Base-by-base conservation (phyloP, 176 grass and related monocot genomes). In the Cenchrus americanus region DNA sequence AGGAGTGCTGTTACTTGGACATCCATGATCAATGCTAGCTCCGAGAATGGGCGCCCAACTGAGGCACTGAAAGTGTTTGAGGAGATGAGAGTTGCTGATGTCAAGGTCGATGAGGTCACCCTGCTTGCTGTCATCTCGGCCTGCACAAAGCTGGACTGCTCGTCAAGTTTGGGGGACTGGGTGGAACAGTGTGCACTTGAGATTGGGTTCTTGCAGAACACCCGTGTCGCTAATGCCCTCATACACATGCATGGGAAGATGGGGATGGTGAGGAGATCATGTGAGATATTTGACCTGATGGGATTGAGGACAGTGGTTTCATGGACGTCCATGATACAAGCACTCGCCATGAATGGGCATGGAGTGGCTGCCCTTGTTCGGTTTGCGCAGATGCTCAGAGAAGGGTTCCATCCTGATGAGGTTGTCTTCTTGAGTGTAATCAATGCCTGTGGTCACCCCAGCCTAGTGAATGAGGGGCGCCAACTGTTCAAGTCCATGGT, bases 231-330 rank as follows among this genome's bases (percentile, higher is more conserved):
- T 14, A 91, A 94, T 72, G 87, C 87, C 0, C 87, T 94, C 68
- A 85, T 94, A 42, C 63, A 94, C 59, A 85, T 94, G 86, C 83
- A 94, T 54, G 79, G 86, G 47, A 91, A 85, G 79, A 66, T 72
- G 51, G 92, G 89, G 9, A 82, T 34, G 53, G 63, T 94, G 44
- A 80, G 41, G 61, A 94, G 34, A 73, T 78, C 86, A 8, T 91
- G 78, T 18, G 50, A 60, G 42, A 87, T 91, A 85, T 94, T 94
- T 63, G 86, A 83, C 32, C 40, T 58, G 0, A 89, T 89, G 66
- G 24, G 13, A 42, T 69, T 5, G n/a, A 91, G 75, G 87, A 87
- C 60, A 2, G 67, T 91, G 47, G 82, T 94, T 23, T 84, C 86
- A 4, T 94, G 92, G 92, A 89, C 89, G 0, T 74, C 86, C 22